Evolutionary conservation across 345 rosid species (phyloP).

Genomic region (Aquilaria malaccensis): DNA sequence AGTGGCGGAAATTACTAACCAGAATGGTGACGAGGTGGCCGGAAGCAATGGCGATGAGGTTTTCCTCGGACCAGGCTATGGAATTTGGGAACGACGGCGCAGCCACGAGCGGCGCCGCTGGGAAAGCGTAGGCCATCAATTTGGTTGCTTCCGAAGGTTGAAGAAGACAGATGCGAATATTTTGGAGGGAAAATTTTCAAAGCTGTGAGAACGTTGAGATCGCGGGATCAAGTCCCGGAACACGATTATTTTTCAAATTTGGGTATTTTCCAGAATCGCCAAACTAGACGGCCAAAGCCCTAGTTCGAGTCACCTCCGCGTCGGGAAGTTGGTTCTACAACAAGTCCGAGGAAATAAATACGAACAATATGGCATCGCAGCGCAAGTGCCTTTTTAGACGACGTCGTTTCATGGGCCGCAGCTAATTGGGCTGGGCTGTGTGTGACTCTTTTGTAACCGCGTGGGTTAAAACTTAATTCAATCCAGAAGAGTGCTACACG

Average conservation of each 20-base stretch:
- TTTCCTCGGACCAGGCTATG: constrained; percentile 92
- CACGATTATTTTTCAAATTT: constrained; percentile 1
- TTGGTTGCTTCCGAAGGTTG: not conserved
- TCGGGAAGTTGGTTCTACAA: not conserved
- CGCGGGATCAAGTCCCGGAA: constrained; percentile 16
- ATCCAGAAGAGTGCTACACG: not conserved
- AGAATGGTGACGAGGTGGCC: constrained; percentile 81
- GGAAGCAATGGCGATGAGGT: constrained; percentile 79
- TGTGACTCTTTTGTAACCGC: not conserved
- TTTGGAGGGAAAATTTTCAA: constrained; percentile 36
- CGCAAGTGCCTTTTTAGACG: not conserved
- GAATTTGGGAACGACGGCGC: constrained; percentile 74
- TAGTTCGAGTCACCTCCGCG: constrained; percentile 51
- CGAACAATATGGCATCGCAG: no score
- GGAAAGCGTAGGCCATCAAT: constrained; percentile 74
- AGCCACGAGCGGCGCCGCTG: constrained; percentile 66
- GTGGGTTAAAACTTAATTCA: not conserved
- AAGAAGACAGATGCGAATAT: constrained; percentile 7
- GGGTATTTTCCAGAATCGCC: not conserved
- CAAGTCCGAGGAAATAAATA: no score
- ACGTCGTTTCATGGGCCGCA: not conserved
- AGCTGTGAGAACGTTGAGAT: not conserved
- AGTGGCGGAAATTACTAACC: constrained; percentile 24
- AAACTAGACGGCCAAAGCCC: constrained; percentile 32
- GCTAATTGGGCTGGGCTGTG: not conserved